Base-by-base conservation (phyloP, 495 filamentous ascomycete species). In the Sordaria brevicollis region DNA sequence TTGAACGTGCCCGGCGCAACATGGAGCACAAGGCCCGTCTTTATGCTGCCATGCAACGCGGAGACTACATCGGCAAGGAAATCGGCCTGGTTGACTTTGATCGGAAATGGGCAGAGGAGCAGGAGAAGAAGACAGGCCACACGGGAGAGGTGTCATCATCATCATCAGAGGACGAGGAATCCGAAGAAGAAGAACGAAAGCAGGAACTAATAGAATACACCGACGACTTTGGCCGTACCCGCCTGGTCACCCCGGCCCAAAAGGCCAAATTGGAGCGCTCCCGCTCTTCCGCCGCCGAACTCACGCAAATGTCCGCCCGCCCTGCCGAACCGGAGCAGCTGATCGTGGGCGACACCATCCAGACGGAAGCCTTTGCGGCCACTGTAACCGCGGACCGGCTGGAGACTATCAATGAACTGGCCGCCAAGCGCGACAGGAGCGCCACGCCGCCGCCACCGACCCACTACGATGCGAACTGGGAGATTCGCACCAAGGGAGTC, bases 41-140 rank as follows among this genome's bases (percentile, higher is more conserved):
- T 21, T 99, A 99, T 79, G 87, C 89, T 0, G 87, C 90, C 65
- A 88, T 99, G 89, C 94, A 94, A 79, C 82, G 89, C 69, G 91
- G 86, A 70, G 93, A 87, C 71, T 88, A 81, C 80, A 85, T 84
- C 67, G 79, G 84, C 79, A 71, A 84, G 81, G 76, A 82, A 80
- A 66, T 86, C 85, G 74, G 86, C 79, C 80, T 94, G 25, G 89
- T 99, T 0, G 95, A 99, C 81, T 99, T 98, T 76, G 94, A 97
- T 79, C 83, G 88, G 54, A 99, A 98, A 79, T 97, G 94, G 93
- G 92, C 89, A 0, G 92, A 96, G 73, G 77, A 80, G 41, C 77
- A 88, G 57, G 79, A 79, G 5, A 71, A 73, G 15, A 43, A 69
- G 5, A n/a, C 17, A 66, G 78, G 75, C 11, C 81, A 82, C 13